These are phyloP conservation scores for Emergomyces pasteurianus DNA, from an alignment of 2,329 filamentous ascomycete species.

Conservation along the genomic window DNA sequence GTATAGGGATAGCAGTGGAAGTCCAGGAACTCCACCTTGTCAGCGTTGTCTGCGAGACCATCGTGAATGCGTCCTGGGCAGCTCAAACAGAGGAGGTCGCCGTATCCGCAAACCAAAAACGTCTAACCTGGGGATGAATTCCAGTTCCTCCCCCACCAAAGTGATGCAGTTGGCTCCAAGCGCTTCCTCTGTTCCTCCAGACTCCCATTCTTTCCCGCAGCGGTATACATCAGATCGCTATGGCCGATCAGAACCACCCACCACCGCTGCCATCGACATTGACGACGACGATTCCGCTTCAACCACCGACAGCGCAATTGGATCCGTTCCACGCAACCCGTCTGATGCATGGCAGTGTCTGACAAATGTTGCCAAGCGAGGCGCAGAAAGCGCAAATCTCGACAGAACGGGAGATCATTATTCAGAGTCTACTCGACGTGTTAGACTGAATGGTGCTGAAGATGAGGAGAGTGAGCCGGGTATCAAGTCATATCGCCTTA, in stretches of 20 bases:
- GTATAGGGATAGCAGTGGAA: constrained; percentile 33
- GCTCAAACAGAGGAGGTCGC: constrained; percentile 47
- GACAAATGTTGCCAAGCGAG: constrained; percentile 33
- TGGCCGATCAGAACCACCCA: constrained; percentile 21
- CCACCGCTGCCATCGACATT: constrained; percentile 16
- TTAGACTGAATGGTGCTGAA: constrained; percentile 16
- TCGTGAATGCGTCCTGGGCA: constrained; percentile 47
- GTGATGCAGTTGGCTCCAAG: constrained; percentile 16
- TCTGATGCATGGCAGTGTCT: constrained; percentile 39
- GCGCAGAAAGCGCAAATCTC: constrained; percentile 15
- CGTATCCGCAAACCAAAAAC: constrained; percentile 44
- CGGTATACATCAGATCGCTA: constrained; percentile 26
- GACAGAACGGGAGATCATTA: constrained; percentile 15
- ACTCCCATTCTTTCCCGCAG: constrained; percentile 16
- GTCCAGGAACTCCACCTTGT: constrained; percentile 42
- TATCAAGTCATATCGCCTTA: constrained; percentile 31
- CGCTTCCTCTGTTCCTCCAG: constrained; percentile 18
- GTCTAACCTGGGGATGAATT: constrained; percentile 21
- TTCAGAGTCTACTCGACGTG: constrained; percentile 15
- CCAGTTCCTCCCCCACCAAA: constrained; percentile 15
- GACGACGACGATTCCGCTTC: constrained; percentile 31
- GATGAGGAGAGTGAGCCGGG: constrained; percentile 22
- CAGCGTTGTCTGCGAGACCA: constrained; percentile 46
- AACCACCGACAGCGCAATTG: constrained; percentile 25
- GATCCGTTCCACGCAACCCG: constrained; percentile 33